These are phyloP conservation scores for Brassica hybrid DNA, from an alignment of 441 rosid genomes.

Conservation along the genomic window DNA sequence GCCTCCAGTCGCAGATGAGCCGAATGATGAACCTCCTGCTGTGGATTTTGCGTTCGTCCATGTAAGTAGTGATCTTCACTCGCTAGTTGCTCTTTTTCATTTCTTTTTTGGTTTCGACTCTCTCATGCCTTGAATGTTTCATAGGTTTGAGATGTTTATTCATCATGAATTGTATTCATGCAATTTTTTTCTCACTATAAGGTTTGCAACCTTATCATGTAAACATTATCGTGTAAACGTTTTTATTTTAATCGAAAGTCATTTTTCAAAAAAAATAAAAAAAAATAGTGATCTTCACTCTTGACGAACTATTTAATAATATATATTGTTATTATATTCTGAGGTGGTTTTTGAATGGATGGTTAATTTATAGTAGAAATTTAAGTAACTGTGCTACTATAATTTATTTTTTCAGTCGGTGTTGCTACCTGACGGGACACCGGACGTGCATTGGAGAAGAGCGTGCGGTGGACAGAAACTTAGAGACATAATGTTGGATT, in stretches of 20 bases:
- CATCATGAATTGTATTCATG: background rate
- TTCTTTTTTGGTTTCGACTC: too few relatives aligned
- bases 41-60: constrained; percentile 81
- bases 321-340: background rate
- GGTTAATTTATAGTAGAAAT: background rate
- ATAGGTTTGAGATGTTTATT: too few relatives aligned
- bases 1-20: constrained; percentile 35
- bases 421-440: constrained; percentile 86
- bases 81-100: too few relatives aligned
- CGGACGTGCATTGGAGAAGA: too few relatives aligned
- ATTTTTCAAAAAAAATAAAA: too few relatives aligned
- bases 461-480: too few relatives aligned
- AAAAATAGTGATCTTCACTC: background rate
- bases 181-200: too few relatives aligned
- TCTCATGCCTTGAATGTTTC: too few relatives aligned
- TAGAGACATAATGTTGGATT: too few relatives aligned
- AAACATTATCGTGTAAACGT: too few relatives aligned
- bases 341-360: background rate
- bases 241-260: too few relatives aligned
- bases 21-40: constrained; percentile 54
- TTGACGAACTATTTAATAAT: background rate
- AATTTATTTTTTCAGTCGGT: constrained; percentile 59
- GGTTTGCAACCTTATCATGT: too few relatives aligned
- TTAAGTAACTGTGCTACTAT: background rate
- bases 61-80: constrained; percentile 50